A percentile compares a stretch with the other conserved stretches of the same genome.
Conservation (phyloP, 164 flowering plant species). For the Akebia trifoliata region DNA sequence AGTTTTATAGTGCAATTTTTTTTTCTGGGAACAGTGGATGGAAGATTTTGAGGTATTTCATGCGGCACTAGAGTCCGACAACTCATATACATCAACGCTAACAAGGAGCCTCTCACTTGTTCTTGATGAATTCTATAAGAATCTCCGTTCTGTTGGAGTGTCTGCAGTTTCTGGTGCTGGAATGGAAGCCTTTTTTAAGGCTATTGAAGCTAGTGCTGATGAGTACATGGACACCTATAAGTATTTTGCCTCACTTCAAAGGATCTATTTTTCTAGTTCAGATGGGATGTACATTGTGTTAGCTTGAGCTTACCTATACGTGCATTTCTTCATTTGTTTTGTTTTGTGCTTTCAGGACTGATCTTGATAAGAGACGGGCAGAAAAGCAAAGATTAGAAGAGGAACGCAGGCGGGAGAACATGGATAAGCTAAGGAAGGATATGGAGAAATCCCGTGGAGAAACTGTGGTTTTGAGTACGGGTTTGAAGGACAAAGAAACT, state of each 20-base stretch:
- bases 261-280: background rate
- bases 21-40: constrained; percentile 75
- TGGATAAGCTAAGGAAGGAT: constrained; percentile 85
- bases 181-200: constrained; percentile 75
- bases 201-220: constrained; percentile 77
- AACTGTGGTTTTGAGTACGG: constrained; percentile 75
- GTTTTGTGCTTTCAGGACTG: constrained; percentile 47
- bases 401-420: constrained; percentile 56
- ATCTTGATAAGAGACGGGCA: constrained; percentile 81
- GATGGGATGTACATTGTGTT: background rate
- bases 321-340: background rate
- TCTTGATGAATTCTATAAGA: constrained; percentile 85
- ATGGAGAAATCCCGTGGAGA: constrained; percentile 73
- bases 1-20: background rate
- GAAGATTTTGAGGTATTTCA: constrained; percentile 87
- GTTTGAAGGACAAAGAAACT: constrained; percentile 55
- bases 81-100: constrained; percentile 63
- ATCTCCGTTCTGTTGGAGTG: constrained; percentile 81
- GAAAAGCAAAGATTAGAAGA: constrained; percentile 83
- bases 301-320: background rate
- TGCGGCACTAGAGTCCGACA: constrained; percentile 68
- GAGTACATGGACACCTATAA: constrained; percentile 92
- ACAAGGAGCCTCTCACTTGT: constrained; percentile 78
- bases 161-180: constrained; percentile 93
- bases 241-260: constrained; percentile 29